phyloP scores from a whole-genome alignment of 371 early-diverging fungal species.

The Apophysomyces trapeziformis region DNA sequence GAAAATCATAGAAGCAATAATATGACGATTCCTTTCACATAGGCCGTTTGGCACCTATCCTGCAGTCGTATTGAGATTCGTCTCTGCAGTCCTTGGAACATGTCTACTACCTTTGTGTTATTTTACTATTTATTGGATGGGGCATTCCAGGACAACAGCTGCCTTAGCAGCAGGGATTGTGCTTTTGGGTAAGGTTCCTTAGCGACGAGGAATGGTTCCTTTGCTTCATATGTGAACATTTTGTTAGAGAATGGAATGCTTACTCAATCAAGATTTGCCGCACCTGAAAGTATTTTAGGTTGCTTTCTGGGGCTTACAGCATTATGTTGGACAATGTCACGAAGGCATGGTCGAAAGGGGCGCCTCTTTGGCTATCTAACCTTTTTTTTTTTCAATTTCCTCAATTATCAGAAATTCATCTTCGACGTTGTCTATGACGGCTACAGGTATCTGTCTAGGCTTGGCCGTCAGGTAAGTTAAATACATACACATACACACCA shows the following conservation, averaged over 20 bases:
- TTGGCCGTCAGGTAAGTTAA: conserved; percentile 17
- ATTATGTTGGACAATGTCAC: conserved; percentile 16
- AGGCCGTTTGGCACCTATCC: conserved; percentile 36
- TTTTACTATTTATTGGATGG: conserved; percentile 29
- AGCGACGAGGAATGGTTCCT: neutral
- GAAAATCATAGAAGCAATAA: neutral
- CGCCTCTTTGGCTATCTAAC: neutral
- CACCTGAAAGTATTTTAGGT: conserved; percentile 26
- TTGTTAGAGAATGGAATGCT: conserved; percentile 34
- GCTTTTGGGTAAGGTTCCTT: conserved; percentile 32
- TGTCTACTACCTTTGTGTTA: conserved; percentile 36
- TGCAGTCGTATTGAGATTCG: conserved; percentile 24
- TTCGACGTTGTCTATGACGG: neutral
- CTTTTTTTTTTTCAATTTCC: neutral
- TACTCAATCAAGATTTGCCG: conserved; percentile 37
- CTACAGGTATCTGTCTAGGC: conserved; percentile 18
- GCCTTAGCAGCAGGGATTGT: conserved; percentile 36
- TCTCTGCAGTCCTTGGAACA: conserved; percentile 34
- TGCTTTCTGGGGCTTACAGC: conserved; percentile 29
- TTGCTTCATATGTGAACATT: neutral
- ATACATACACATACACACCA: neutral
- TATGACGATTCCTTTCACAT: neutral
- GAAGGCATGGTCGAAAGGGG: neutral
- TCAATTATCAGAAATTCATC: neutral
- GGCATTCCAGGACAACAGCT: conserved; percentile 33